Base-by-base conservation (phyloP, 495 filamentous ascomycete species). In the Penicillium coprophilum region DNA sequence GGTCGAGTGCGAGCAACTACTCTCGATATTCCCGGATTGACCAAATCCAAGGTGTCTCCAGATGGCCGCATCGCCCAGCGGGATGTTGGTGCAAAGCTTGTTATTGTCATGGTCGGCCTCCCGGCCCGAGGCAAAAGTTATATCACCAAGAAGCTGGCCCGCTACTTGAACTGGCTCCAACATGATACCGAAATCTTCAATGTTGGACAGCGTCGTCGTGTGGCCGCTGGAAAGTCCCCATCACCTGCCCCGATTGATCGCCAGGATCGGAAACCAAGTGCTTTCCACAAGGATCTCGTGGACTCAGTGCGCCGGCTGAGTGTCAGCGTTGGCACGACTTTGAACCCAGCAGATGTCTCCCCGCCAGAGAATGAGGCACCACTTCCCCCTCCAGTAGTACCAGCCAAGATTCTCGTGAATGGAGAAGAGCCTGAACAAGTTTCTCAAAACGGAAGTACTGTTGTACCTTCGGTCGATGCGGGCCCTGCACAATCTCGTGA, bases 101-200 rank as follows among this genome's bases (percentile, higher is more conserved):
- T 97, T 63, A 94, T 98, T 66, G 87, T 97, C 64, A 98, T 98
- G 94, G 94, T 98, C 46, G 94, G 94, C 56, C 79, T 98, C 49
- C 94, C 94, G 0, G 94, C 94, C 1, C 77, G 94, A 57, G 94
- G 94, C 51, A 98, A 98, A 74, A 96, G 91, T 54, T 98, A 98
- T 72, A 92, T 98, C 62, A 97, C 93, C 51, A 97, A 96, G 79
- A 98, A 98, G 77, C 80, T 98, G 44, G 88, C 92, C 23, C 84
- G 94, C 47, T 98, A 98, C 63, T 76, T 98, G 21, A 92, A 95
- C 53, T 98, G 94, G 94, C 85, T 96, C 47, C 94, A 98, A 62
- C 94, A 98, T 67, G 88, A 96, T 60, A 90, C 91, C 20, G 80
- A 81, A 62, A 97, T 98, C 58, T 98, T 98, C 82, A 98, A 98